Conservation (phyloP, 208 protist species). For the Crithidia fasciculata region DNA sequence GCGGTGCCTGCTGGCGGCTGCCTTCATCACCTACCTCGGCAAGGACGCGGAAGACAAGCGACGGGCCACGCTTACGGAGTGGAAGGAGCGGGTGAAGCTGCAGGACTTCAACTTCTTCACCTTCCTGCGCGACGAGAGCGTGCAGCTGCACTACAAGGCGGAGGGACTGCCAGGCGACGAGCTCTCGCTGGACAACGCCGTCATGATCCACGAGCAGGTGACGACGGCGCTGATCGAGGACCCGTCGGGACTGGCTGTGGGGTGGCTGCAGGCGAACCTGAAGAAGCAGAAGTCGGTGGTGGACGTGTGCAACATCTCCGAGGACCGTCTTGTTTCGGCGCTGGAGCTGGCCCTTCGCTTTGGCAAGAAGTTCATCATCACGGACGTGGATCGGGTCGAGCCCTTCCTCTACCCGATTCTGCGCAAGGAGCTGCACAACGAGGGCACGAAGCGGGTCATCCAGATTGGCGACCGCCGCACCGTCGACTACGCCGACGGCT, state of each 20-base stretch:
- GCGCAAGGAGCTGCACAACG: slow-evolving; percentile 90
- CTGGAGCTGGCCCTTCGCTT: slow-evolving; percentile 98
- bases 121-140: slow-evolving; percentile 95
- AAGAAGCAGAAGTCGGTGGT: slow-evolving; percentile 76
- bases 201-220: slow-evolving; percentile 94
- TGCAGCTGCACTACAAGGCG: slow-evolving; percentile 95
- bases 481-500: slow-evolving; percentile 97
- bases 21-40: slow-evolving; percentile 95
- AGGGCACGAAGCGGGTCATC: slow-evolving; percentile 92
- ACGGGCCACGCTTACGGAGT: slow-evolving; percentile 64
- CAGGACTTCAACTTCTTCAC: slow-evolving; percentile 90
- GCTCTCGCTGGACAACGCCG: slow-evolving; percentile 98
- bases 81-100: slow-evolving; percentile 83
- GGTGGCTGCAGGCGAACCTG: slow-evolving; percentile 93
- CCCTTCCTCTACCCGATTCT: slow-evolving; percentile 96
- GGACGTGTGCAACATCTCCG: slow-evolving; percentile 92
- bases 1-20: slow-evolving; percentile 87
- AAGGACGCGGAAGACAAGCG: slow-evolving; percentile 90
- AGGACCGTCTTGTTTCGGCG: slow-evolving; percentile 93
- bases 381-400: slow-evolving; percentile 96
- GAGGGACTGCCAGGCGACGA: slow-evolving; percentile 96
- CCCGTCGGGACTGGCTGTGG: slow-evolving; percentile 90
- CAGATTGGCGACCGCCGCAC: slow-evolving; percentile 97
- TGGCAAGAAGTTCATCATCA: slow-evolving; percentile 98
- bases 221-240: slow-evolving; percentile 96